These are phyloP conservation scores for Apophysomyces trapeziformis DNA, from an alignment of 371 early-diverging fungal genomes.

Conservation along the genomic window DNA sequence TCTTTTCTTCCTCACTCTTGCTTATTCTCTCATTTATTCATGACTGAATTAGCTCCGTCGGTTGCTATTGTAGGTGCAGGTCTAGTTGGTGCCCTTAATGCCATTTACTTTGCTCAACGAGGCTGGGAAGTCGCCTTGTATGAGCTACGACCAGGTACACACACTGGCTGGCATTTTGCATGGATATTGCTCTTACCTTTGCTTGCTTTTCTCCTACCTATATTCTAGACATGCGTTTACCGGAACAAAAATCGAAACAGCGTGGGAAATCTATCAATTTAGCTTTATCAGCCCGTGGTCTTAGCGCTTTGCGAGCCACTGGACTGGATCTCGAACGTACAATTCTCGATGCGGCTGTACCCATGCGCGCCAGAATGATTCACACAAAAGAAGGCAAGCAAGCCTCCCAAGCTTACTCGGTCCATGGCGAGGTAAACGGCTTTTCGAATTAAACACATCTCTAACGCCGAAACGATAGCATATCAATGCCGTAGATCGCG, in stretches of 20 bases:
- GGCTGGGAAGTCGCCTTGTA: conserved; percentile 90
- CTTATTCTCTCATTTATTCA: background rate
- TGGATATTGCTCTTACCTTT: conserved; percentile 7
- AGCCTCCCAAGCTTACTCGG: conserved; percentile 85
- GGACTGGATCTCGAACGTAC: conserved; percentile 67
- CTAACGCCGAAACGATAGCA: conserved; percentile 49
- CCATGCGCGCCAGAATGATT: conserved; percentile 95
- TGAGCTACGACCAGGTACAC: conserved; percentile 85
- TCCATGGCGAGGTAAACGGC: conserved; percentile 76
- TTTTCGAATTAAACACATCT: background rate
- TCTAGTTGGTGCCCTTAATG: conserved; percentile 89
- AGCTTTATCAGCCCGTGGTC: conserved; percentile 90
- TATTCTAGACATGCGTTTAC: conserved; percentile 67
- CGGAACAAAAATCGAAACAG: conserved; percentile 58
- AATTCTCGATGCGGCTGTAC: conserved; percentile 76
- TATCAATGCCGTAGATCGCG: conserved; percentile 95
- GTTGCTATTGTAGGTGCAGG: conserved; percentile 92
- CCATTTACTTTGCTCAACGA: conserved; percentile 90
- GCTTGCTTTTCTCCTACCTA: conserved; percentile 2
- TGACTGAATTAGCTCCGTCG: conserved; percentile 17
- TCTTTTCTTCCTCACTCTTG: background rate
- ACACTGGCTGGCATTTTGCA: background rate
- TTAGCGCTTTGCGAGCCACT: conserved; percentile 79
- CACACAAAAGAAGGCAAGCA: conserved; percentile 76
- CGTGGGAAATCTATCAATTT: conserved; percentile 91